Conservation (phyloP, 1,139 yeast species). For the Yamadazyma epiphylla region DNA sequence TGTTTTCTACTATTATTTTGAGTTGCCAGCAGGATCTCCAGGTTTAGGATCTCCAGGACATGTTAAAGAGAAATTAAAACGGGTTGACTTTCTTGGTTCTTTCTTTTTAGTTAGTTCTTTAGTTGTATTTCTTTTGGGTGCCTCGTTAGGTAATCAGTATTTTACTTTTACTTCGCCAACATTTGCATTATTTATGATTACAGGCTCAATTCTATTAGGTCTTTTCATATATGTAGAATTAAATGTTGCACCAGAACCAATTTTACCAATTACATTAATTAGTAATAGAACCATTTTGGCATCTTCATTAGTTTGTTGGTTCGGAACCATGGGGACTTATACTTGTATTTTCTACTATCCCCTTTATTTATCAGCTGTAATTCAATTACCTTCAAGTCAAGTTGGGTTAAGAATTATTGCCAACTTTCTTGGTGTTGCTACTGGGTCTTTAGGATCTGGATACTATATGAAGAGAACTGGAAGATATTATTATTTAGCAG, state of each 20-base stretch:
- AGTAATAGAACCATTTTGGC: constrained; percentile 57
- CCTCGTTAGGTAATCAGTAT: constrained; percentile 65
- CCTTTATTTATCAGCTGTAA: constrained; percentile 56
- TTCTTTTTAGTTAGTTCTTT: constrained; percentile 54
- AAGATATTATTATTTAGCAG: constrained; percentile 50
- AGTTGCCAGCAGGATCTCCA: constrained; percentile 47
- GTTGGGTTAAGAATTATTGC: constrained; percentile 63
- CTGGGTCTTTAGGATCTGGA: constrained; percentile 71
- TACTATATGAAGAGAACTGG: constrained; percentile 68
- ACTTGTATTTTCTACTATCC: constrained; percentile 62
- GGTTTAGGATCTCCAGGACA: constrained; percentile 43
- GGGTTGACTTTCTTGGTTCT: constrained; percentile 76
- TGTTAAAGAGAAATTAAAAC: constrained; percentile 38
- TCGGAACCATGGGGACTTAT: constrained; percentile 54
- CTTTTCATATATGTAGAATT: constrained; percentile 51
- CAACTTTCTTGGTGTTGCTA: constrained; percentile 64
- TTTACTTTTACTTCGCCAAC: constrained; percentile 33
- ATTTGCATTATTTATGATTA: constrained; percentile 26
- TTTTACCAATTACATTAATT: constrained; percentile 57
- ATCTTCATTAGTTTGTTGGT: constrained; percentile 67
- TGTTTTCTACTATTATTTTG: constrained; percentile 31
- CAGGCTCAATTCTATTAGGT: constrained; percentile 19
- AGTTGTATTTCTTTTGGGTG: constrained; percentile 54
- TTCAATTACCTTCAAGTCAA: constrained; percentile 51
- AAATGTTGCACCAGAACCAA: constrained; percentile 59